phyloP scores from a whole-genome alignment of 208 protist species.

The Leptomonas pyrrhocoris region DNA sequence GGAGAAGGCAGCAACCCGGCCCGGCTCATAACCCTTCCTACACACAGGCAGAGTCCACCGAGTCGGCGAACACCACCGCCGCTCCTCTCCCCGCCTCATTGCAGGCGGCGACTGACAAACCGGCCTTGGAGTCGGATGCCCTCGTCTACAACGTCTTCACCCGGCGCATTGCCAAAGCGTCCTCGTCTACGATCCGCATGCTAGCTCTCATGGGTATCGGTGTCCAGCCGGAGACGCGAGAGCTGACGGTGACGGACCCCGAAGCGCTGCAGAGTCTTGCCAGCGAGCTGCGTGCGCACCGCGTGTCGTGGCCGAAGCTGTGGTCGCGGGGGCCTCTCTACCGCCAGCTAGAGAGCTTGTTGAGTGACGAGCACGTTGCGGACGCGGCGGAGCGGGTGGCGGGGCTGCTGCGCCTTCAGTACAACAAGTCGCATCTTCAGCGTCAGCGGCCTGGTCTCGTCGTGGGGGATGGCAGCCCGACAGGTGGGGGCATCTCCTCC shows the following conservation, averaged over 20 bases:
- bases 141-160: constrained; percentile 89
- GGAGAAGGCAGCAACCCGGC: neutral
- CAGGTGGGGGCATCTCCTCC: neutral
- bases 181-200: constrained; percentile 44
- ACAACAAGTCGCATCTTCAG: constrained; percentile 33
- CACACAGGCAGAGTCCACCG: neutral
- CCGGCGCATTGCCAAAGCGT: constrained; percentile 60
- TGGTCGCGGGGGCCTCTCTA: constrained; percentile 63
- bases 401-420: constrained; percentile 50
- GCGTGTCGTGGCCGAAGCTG: constrained; percentile 61
- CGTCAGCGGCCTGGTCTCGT: constrained; percentile 47
- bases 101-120: neutral
- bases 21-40: neutral
- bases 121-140: constrained; percentile 8
- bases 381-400: constrained; percentile 42
- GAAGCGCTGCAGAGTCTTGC: constrained; percentile 50
- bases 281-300: constrained; percentile 37
- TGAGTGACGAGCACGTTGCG: constrained; percentile 30
- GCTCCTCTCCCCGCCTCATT: neutral
- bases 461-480: neutral
- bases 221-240: constrained; percentile 42
- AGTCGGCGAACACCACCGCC: neutral
- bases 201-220: constrained; percentile 69
- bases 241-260: constrained; percentile 52
- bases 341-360: constrained; percentile 40